Percentiles rank a stretch among this genome's conserved stretches.
phyloP scores from a whole-genome alignment of 345 rosid genomes.

The Bruguiera sexangula region DNA sequence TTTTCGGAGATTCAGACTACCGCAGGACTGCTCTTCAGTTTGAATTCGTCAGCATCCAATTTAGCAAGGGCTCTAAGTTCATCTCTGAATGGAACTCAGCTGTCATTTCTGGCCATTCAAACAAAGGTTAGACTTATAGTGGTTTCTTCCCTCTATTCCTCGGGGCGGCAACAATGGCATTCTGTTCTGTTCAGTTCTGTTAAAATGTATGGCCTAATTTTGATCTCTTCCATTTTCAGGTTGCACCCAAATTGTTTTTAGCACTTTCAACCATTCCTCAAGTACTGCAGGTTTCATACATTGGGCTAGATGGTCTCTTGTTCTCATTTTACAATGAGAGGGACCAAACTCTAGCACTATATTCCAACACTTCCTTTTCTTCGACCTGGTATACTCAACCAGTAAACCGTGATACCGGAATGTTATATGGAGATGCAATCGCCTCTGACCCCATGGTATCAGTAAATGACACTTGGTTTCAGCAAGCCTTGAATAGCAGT shows the following conservation, averaged over 20 bases:
- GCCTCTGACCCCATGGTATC: constrained; percentile 9
- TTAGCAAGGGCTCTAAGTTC: constrained; percentile 35
- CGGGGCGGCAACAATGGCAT: neutral
- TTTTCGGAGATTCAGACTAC: constrained; percentile 26
- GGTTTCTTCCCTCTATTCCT: neutral
- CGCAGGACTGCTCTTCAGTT: constrained; percentile 20
- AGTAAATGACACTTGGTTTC: constrained; percentile 28
- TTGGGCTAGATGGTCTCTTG: constrained; percentile 35
- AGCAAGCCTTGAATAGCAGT: constrained; percentile 18
- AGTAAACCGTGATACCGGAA: constrained; percentile 34
- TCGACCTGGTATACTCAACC: constrained; percentile 29
- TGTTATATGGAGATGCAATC: constrained; percentile 33
- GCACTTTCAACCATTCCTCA: constrained; percentile 33
- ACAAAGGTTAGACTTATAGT: constrained; percentile 19
- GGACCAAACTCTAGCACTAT: constrained; percentile 20
- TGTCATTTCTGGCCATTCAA: constrained; percentile 27
- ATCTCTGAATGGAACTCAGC: constrained; percentile 27
- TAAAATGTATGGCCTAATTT: no score
- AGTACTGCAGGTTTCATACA: constrained; percentile 23
- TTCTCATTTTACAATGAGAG: constrained; percentile 28
- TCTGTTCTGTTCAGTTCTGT: neutral
- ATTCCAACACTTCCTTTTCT: constrained; percentile 32
- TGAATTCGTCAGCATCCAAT: constrained; percentile 33
- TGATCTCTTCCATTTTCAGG: constrained; percentile 18
- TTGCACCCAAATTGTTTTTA: constrained; percentile 38